Evolutionary conservation across 2,329 filamentous ascomycete genomes (phyloP), one percentile per base, ranked within the genome.

Genomic region (Colletotrichum godetiae): DNA sequence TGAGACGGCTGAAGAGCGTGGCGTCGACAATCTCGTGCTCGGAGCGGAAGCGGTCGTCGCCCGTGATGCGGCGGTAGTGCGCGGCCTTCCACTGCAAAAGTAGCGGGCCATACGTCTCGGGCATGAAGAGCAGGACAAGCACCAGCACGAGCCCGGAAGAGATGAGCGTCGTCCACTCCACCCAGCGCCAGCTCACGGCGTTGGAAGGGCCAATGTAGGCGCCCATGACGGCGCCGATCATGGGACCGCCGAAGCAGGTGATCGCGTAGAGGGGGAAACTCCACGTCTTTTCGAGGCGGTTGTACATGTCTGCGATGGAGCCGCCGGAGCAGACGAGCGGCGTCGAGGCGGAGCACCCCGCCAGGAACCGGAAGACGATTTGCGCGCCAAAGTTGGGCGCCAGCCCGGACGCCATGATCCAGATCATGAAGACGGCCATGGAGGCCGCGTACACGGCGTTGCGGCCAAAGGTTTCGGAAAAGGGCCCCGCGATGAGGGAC

Each of bases 101-200:
- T 15, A 92, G 60, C 42, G 80, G 81, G 2, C 79, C 87, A 75
- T 93, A 93, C 0, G 92, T 93, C 79, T 93, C 92, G 1, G 92
- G 92, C 64, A 93, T 90, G 59, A 91, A 84, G 19, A 91, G 77
- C 29, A 90, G 78, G 42, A 93, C 88, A 49, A 88, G 76, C n/a
- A 84, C 79, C 29, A 92, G 84, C 70, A 92, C 82, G 6, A 87
- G 79, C 0, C 85, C 89, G 0, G 90, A 86, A 86, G 90, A 91
- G 63, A 93, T 92, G 37, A 93, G 82, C 71, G 92, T 85, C 1
- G 90, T 85, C 81, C 92, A 93, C 78, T 93, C 91, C 0, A 86
- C 85, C 89, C 90, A 92, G n/a, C 89, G 85, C 87, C 91, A 93
- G 62, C 84, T 86, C 1, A 81, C 78, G 0, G 58, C n/a, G 3